phyloP scores from a whole-genome alignment of 345 rosid species.

The Eucalyptus leucophloia region DNA sequence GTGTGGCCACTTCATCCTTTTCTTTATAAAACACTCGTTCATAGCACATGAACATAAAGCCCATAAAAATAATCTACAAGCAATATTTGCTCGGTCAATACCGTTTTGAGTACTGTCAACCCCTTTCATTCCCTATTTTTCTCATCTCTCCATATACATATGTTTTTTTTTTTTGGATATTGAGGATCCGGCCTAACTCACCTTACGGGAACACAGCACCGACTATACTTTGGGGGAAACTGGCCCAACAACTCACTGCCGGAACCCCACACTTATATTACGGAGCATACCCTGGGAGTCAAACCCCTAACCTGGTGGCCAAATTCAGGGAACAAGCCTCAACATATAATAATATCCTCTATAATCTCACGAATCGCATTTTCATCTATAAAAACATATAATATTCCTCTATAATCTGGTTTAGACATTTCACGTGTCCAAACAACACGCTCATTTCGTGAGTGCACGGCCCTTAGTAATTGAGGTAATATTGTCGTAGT shows the following conservation, averaged over 20 bases:
- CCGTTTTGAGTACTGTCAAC: background rate
- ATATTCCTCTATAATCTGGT: no score
- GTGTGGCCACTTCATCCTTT: background rate
- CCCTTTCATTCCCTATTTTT: background rate
- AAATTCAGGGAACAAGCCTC: no score
- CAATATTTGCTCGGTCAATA: background rate
- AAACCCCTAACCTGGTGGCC: no score
- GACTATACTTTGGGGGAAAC: rapidly evolving
- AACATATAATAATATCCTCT: no score
- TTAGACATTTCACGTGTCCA: background rate
- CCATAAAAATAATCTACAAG: background rate
- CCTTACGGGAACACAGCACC: rapidly evolving
- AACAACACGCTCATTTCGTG: background rate
- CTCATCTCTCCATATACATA: background rate
- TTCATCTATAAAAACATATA: background rate
- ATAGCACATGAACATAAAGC: background rate
- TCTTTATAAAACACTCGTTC: background rate
- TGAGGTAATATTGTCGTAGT: background rate
- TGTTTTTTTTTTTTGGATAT: no score
- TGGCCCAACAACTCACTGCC: rapidly evolving
- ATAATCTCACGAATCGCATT: background rate
- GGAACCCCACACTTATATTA: no score
- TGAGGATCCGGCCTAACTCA: rapidly evolving
- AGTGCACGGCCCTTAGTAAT: no score
- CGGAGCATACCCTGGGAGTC: rapidly evolving